Evolutionary conservation across 1,284 basidiomycete species (phyloP).

Genomic region (Termitomyces sp.): DNA sequence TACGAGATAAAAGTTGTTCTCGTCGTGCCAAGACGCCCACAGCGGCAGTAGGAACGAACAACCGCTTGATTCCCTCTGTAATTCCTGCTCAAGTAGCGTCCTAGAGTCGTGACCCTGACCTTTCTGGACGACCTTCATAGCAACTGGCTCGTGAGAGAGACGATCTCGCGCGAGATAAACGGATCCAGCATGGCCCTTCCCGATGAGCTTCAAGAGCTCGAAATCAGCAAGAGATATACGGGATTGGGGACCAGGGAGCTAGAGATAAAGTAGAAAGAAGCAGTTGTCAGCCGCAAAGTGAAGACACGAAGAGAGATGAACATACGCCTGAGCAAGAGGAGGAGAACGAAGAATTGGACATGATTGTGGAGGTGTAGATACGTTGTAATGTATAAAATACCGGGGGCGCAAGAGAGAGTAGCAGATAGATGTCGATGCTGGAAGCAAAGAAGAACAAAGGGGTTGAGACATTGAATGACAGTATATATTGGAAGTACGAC

Average conservation of each 20-base stretch:
- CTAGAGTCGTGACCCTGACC: constrained; percentile 2
- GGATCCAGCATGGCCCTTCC: constrained; percentile 15
- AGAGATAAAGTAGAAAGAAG: background rate
- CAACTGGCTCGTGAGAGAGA: constrained; percentile 13
- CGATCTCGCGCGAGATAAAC: constrained; percentile 21
- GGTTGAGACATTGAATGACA: constrained; percentile 3
- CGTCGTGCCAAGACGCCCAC: constrained; percentile 22
- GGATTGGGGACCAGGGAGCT: background rate
- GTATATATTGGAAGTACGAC: constrained; percentile 26
- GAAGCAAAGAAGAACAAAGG: background rate
- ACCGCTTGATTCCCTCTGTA: constrained; percentile 13
- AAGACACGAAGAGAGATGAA: background rate
- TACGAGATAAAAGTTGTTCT: constrained; percentile 20
- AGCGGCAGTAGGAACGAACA: constrained; percentile 17
- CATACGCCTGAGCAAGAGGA: background rate
- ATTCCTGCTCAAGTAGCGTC: constrained; percentile 15
- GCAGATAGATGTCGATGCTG: background rate
- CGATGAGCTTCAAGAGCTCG: constrained; percentile 20
- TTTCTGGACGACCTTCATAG: constrained; percentile 24
- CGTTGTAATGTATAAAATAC: too few relatives aligned
- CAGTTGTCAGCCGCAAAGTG: background rate
- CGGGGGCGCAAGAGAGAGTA: background rate
- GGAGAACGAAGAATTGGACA: background rate
- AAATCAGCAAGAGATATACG: constrained; percentile 11
- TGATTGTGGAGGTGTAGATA: background rate